Percentiles rank a stretch among this genome's conserved stretches.
Evolutionary conservation across 768 basidiomycete species (phyloP).

Genomic region (Candolleomyces aberdarensis): DNA sequence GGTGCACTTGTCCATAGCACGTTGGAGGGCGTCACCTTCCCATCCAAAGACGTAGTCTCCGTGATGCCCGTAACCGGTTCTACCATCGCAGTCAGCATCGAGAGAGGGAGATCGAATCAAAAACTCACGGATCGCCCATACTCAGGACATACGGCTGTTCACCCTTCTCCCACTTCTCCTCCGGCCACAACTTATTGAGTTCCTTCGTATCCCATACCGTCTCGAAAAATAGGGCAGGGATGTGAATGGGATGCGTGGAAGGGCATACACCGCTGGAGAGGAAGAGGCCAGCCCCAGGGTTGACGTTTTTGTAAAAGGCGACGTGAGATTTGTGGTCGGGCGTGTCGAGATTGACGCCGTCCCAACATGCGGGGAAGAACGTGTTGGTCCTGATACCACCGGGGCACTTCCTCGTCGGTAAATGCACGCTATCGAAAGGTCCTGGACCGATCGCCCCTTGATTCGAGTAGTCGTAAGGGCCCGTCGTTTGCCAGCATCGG

Average conservation of each 20-base stretch:
- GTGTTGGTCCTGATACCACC: constrained; percentile 5
- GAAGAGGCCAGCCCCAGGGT: neutral
- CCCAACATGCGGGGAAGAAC: constrained; percentile 11
- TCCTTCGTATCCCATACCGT: constrained; percentile 4
- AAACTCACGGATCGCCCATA: constrained; percentile 2
- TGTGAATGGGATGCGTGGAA: neutral
- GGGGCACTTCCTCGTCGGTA: neutral
- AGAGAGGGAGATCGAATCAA: neutral
- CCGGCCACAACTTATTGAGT: constrained; percentile 1
- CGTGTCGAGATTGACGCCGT: constrained; percentile 5
- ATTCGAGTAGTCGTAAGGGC: neutral
- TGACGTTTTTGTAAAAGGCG: neutral
- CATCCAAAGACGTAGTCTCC: constrained; percentile 4
- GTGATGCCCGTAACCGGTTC: constrained; percentile 1
- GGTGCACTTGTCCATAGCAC: constrained; percentile 1
- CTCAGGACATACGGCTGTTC: constrained; percentile 1
- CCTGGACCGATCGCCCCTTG: neutral
- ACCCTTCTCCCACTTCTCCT: neutral
- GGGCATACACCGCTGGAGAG: neutral
- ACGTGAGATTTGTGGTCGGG: constrained; percentile 7
- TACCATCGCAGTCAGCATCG: neutral
- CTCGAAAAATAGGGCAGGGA: constrained; percentile 2
- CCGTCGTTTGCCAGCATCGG: constrained; percentile 4
- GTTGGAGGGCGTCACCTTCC: constrained; percentile 2
- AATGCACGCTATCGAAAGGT: neutral